Evolutionary conservation across 2,329 filamentous ascomycete genomes (phyloP).

Genomic region (Fonsecaea multimorphosa): DNA sequence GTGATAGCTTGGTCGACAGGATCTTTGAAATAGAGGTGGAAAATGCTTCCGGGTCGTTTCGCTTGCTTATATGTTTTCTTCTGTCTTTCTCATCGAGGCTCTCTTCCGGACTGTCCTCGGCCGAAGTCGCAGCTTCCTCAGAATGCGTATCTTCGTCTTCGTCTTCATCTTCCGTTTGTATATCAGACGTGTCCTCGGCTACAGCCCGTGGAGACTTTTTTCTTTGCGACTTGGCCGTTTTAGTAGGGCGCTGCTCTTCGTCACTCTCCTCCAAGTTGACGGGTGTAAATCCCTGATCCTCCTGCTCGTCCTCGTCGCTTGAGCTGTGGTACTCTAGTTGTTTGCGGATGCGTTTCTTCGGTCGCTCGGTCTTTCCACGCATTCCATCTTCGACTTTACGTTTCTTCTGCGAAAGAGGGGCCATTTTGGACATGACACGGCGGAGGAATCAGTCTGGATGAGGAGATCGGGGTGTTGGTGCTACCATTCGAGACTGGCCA

Average conservation of each 20-base stretch:
- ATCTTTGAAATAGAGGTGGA: constrained; percentile 94
- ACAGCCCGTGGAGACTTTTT: constrained; percentile 38
- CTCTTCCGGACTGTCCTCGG: constrained; percentile 46
- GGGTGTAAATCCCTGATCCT: constrained; percentile 54
- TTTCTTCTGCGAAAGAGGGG: constrained; percentile 54
- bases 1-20: constrained; percentile 83
- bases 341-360: constrained; percentile 66
- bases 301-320: constrained; percentile 59
- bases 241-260: constrained; percentile 42
- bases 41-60: constrained; percentile 90
- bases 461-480: background rate
- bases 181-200: constrained; percentile 37
- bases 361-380: constrained; percentile 58
- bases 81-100: constrained; percentile 48
- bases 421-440: constrained; percentile 43
- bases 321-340: constrained; percentile 69
- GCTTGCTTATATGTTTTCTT: constrained; percentile 61
- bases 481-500: constrained; percentile 1
- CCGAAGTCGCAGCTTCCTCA: constrained; percentile 34
- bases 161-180: constrained; percentile 22
- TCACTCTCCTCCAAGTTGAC: constrained; percentile 58
- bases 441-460: background rate
- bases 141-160: constrained; percentile 44
- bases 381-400: constrained; percentile 66
- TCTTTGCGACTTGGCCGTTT: constrained; percentile 39